A percentile compares a stretch with the other conserved stretches of the same genome.
phyloP scores from a whole-genome alignment of 129 eudicot species.

The Sambucus nigra region DNA sequence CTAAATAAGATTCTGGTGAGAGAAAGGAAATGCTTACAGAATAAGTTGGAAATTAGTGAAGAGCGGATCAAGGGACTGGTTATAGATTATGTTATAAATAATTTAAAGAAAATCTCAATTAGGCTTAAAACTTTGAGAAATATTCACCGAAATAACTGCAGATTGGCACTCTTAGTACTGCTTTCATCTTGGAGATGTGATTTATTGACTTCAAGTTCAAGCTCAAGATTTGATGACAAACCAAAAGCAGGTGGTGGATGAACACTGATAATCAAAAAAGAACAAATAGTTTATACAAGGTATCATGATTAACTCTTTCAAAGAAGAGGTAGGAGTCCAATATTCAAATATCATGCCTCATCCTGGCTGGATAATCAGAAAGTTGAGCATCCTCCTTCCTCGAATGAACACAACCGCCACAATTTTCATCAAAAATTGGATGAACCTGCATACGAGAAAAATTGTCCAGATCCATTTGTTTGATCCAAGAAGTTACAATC shows the following conservation, averaged over 20 bases:
- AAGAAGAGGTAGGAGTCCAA: constrained; percentile 6
- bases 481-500: no score
- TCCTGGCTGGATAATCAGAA: constrained; percentile 31
- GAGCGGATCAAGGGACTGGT: background rate
- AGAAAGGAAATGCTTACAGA: background rate
- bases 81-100: background rate
- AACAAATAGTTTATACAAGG: background rate
- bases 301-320: background rate
- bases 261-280: constrained; percentile 25
- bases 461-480: background rate
- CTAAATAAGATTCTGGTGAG: background rate
- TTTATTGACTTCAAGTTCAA: constrained; percentile 44
- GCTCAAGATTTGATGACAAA: constrained; percentile 35
- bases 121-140: constrained; percentile 61
- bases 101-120: constrained; percentile 24
- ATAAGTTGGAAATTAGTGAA: background rate
- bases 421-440: constrained; percentile 42
- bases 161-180: constrained; percentile 49
- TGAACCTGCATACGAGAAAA: constrained; percentile 39
- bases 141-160: constrained; percentile 67
- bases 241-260: constrained; percentile 83
- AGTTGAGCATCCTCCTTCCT: constrained; percentile 31
- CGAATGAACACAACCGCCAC: constrained; percentile 36
- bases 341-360: constrained; percentile 22
- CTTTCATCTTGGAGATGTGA: constrained; percentile 39